phyloP scores from a whole-genome alignment of 257 asterid species.

The Avicennia marina region DNA sequence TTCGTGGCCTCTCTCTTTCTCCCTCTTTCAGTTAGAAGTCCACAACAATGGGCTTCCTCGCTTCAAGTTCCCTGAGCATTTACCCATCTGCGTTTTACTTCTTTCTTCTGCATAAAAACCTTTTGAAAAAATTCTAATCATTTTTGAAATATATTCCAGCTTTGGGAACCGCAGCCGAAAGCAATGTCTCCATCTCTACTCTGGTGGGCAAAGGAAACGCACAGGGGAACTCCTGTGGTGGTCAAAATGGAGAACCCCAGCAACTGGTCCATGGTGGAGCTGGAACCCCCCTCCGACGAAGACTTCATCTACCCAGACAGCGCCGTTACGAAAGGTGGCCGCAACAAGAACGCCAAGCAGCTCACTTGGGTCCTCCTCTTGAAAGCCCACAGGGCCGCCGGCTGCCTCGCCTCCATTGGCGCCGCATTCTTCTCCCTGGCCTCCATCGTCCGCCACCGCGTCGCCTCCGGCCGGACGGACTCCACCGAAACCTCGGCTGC shows the following conservation, averaged over 20 bases:
- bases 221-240: conserved; percentile 55
- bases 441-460: conserved; percentile 46
- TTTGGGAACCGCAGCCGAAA: no score
- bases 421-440: conserved; percentile 43
- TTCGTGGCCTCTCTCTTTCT: no score
- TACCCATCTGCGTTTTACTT: no score
- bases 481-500: conserved; percentile 29
- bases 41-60: no score
- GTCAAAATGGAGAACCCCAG: conserved; percentile 67
- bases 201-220: conserved; percentile 56
- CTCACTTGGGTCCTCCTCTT: conserved; percentile 62
- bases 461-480: conserved; percentile 51
- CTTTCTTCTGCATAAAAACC: no score
- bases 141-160: no score
- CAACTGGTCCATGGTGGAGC: conserved; percentile 69
- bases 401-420: conserved; percentile 48
- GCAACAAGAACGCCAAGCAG: conserved; percentile 64
- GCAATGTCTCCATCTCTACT: conserved; percentile 42
- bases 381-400: conserved; percentile 69
- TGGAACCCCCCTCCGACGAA: conserved; percentile 43
- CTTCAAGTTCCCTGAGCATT: no score
- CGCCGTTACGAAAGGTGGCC: conserved; percentile 26
- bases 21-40: no score
- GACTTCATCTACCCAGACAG: conserved; percentile 34
- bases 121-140: no score